Base-by-base conservation (phyloP, 345 rosid species). In the Hirschfeldia incana region DNA sequence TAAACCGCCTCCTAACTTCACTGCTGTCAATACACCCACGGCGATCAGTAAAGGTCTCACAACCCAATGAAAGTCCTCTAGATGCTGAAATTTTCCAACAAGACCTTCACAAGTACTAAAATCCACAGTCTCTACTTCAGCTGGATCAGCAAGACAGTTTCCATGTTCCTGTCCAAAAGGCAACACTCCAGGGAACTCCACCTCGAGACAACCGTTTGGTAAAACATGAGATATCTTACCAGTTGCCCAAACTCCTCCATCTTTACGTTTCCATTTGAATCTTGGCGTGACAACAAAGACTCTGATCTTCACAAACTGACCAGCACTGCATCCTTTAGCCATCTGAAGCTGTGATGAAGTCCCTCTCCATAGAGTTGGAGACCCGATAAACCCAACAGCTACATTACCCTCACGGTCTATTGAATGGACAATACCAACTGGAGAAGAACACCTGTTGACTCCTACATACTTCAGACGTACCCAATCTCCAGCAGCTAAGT, bases 1-100 rank as follows among this genome's bases (percentile, higher is more conserved):
- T 64, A 82, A n/a, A 42, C 11, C 11, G 16, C 57, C 16, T 10
- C 97, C 98, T 3, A 90, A 29, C 87, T 85, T 90, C 86, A 89
- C 75, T 1, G 90, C 88, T 28, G 96, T 85, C 60, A 95, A 84
- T 1, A 95, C 70, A 65, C 96, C 90, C 65, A 89, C 65, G 0
- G 92, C 92, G 71, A 91, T 83, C 65, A 93, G 77, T 62, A 91
- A 81, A 8, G 98, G 99, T 80, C 98, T 93, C 55, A 93, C 93
- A 16, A 88, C 88, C 99, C 98, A 95, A 79, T 93, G 99, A 65
- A 89, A 84, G 81, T 95, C 97, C 86, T 95, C 98, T 1, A 95
- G 90, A 84, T 95, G 99, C 75, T 91, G 87, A 79, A 89, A 95
- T 62, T 91, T 93, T 63, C 86, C 77, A 63, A 87, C 82, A 13